Evolutionary conservation across 768 basidiomycete species (phyloP).

Genomic region (Myochromella boudieri): DNA sequence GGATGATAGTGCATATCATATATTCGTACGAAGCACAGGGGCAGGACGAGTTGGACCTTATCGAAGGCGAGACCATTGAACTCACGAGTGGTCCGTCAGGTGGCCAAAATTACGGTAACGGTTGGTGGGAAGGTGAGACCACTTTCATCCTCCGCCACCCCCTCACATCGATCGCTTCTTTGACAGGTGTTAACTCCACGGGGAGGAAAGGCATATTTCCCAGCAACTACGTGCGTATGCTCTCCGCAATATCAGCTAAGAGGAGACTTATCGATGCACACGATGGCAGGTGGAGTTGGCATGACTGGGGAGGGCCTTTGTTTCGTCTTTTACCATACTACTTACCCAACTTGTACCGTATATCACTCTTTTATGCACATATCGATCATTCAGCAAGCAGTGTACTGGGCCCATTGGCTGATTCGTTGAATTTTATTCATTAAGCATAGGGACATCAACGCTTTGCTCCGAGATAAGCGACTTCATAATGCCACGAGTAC

Average conservation of each 20-base stretch:
- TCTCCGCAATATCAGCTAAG: conserved; percentile 9
- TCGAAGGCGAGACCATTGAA: conserved; percentile 61
- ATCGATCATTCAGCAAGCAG: conserved; percentile 4
- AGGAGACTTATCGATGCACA: conserved; percentile 19
- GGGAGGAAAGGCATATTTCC: conserved; percentile 83
- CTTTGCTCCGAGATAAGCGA: conserved; percentile 9
- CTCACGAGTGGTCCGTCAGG: conserved; percentile 61
- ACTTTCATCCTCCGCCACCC: conserved; percentile 11
- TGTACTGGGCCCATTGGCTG: background rate
- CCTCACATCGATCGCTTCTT: conserved; percentile 20
- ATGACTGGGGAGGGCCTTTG: conserved; percentile 22
- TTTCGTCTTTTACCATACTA: background rate
- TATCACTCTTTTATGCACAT: background rate
- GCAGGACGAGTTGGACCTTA: conserved; percentile 63
- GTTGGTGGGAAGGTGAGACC: conserved; percentile 85
- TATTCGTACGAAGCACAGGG: conserved; percentile 79
- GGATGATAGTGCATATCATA: conserved; percentile 70
- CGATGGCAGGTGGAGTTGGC: conserved; percentile 51
- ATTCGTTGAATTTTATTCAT: background rate
- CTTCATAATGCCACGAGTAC: conserved; percentile 6
- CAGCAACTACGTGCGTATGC: conserved; percentile 76
- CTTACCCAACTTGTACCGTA: background rate
- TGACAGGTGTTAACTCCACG: conserved; percentile 54
- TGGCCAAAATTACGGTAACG: conserved; percentile 69
- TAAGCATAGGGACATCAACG: conserved; percentile 15